Conservation (phyloP, 2,329 filamentous ascomycete species). For the Drechslerella stenobrocha region DNA sequence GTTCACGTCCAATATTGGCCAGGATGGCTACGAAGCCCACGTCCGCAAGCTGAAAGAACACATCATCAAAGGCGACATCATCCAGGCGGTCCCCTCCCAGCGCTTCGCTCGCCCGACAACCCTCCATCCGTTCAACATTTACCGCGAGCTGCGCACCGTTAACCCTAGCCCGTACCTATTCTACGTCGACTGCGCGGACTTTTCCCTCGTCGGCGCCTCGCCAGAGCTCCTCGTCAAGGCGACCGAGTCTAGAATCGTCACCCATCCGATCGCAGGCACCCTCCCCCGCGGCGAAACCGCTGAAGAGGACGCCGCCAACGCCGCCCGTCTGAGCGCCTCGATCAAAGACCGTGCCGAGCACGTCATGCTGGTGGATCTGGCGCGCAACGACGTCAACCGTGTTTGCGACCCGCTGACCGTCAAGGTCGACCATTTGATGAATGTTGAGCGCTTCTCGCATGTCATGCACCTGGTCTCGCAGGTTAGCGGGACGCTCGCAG, state of each 20-base stretch:
- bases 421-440: constrained; percentile 90
- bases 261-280: constrained; percentile 94
- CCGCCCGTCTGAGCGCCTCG: constrained; percentile 73
- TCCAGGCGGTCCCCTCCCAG: constrained; percentile 95
- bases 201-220: constrained; percentile 92
- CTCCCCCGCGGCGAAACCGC: constrained; percentile 80
- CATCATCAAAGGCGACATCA: constrained; percentile 89
- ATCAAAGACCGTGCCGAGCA: constrained; percentile 93
- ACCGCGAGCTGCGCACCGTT: constrained; percentile 91
- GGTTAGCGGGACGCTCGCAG: constrained; percentile 84
- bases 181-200: constrained; percentile 86
- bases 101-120: constrained; percentile 85
- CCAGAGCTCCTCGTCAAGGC: constrained; percentile 93
- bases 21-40: constrained; percentile 83
- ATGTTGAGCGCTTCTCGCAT: constrained; percentile 90
- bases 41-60: constrained; percentile 85
- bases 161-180: constrained; percentile 98
- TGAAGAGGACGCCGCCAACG: constrained; percentile 79
- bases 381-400: constrained; percentile 93
- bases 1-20: constrained; percentile 90
- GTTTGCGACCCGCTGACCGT: constrained; percentile 89
- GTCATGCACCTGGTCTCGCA: constrained; percentile 97
- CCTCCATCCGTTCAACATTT: constrained; percentile 96
- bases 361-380: constrained; percentile 96
- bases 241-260: constrained; percentile 83